Evolutionary conservation across 129 eudicot genomes (phyloP).

Genomic region (Ambrosia artemisiifolia): DNA sequence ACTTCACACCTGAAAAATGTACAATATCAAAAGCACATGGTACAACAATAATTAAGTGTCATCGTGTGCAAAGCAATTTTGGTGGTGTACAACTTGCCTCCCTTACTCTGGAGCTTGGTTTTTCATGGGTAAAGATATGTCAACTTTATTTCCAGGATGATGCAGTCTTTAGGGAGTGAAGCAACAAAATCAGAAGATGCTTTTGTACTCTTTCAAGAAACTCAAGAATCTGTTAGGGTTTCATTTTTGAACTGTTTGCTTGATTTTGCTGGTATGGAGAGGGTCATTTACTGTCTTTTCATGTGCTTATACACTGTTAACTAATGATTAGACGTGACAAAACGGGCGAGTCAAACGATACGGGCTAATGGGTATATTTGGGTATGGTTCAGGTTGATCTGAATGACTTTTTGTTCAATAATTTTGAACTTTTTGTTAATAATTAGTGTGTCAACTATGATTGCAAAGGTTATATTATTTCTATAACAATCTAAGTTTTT

Average conservation of each 20-base stretch:
- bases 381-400: neutral
- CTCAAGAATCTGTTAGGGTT: conserved; percentile 90
- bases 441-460: neutral
- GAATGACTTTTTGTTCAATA: neutral
- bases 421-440: neutral
- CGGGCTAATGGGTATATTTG: neutral
- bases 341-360: neutral
- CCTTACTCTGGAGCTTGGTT: neutral
- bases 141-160: conserved; percentile 53
- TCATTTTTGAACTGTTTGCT: conserved; percentile 84
- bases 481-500: neutral
- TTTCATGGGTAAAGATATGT: neutral
- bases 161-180: conserved; percentile 67
- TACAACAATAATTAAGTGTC: neutral
- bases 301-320: conserved; percentile 6
- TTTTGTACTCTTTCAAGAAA: conserved; percentile 73
- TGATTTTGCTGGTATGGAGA: conserved; percentile 80
- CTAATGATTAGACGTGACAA: conserved; percentile 1
- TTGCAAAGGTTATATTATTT: neutral
- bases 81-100: neutral
- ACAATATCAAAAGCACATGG: conserved; percentile 3
- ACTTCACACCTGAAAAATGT: neutral
- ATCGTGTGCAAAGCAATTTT: neutral
- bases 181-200: conserved; percentile 75
- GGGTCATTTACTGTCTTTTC: conserved; percentile 4